Base-by-base conservation (phyloP, 306 rosid species). In the Amphicarpaea edgeworthii region DNA sequence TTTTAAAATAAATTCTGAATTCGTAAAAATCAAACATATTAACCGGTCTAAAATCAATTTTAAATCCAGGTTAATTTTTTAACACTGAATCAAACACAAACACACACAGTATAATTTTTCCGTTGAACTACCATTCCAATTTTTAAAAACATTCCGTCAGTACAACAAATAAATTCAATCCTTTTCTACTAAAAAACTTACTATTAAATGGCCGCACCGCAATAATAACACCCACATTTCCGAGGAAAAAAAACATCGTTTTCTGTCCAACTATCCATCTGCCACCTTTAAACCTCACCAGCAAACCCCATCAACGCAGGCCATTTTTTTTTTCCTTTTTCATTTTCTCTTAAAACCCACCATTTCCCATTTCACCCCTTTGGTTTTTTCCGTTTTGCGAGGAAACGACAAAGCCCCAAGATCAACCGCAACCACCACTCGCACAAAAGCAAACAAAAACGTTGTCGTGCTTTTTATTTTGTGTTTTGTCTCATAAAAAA, bases 151-250 rank as follows among this genome's bases (percentile, higher is more conserved):
- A 47, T n/a, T 46, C 19, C 17, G 5, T n/a, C 8, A 47, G 9
- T n/a, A 47, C 55, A n/a, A 4, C 7, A 49, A 49, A 6, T 49
- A 2, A 16, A 49, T 6, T 49, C 4, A n/a, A 49, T 5, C 0
- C 12, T 43, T 43, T 11, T 11, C 19, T 46, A n/a, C 53, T 16
- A 11, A 45, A 26, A 47, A 7, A 16, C n/a, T n/a, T n/a, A 28
- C 3, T 28, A n/a, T n/a, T 8, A n/a, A 73, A 79, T 38, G 12
- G 63, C 10, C 6, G 61, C 74, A 32, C 47, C 28, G 61, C 74
- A 78, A 51, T 77, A 41, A 80, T 77, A 72, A 53, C 83, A 50
- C 68, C 77, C 75, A 34, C 83, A 38, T 77, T 84, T 84, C 78
- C 81, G 40, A 34, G 9, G 40, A 34, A 47, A 24, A 72, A 70